Base-by-base conservation (phyloP, 2,329 filamentous ascomycete species). In the Neofusicoccum sp. region DNA sequence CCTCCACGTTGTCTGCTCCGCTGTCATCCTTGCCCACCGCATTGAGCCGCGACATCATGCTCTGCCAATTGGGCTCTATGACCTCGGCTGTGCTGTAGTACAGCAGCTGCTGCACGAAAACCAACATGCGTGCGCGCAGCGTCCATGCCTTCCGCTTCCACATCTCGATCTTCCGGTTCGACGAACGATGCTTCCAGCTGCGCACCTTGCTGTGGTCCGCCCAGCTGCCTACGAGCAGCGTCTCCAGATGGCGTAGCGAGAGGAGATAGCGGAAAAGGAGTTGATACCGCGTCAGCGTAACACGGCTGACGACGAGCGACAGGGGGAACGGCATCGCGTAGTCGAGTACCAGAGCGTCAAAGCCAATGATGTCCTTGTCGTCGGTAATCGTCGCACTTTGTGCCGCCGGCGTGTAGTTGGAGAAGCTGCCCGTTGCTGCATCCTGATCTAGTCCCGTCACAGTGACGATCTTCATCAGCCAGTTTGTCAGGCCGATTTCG, bases 1-100 rank as follows among this genome's bases (percentile, higher is more conserved):
- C 62, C 3, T 63, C 63, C 49, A 71, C 73, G 53, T 70, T 71
- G 4, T 56, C 51, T 7, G 11, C 80, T 78, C 60, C 85, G 4
- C 40, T 58, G 4, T 70, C 83, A 8, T 28, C 51, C 16, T 56
- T 43, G 63, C 82, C 83, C 8, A 82, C 80, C 41, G 75, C 70
- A 11, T 88, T 88, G 5, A 98, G 82, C 33, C 91, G 84, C n/a
- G 88, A 86, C 91, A 97, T 97, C 63, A 99, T 86, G 49, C 87
- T 89, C 66, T 91, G 87, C 95, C 95, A 99, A 74, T 98, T 98
- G 3, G 93, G 95, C 75, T 99, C 95, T 59, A 99, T 96, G 58
- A 99, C 95, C 75, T 99, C 95, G 1, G 91, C 87, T 0, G 95
- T 98, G 76, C 92, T 98, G 73, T 96, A 99, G 75, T 98, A 99